Evolutionary conservation across 129 eudicot species (phyloP), one percentile per base, ranked within the genome.

Genomic region (Mikania micrantha): DNA sequence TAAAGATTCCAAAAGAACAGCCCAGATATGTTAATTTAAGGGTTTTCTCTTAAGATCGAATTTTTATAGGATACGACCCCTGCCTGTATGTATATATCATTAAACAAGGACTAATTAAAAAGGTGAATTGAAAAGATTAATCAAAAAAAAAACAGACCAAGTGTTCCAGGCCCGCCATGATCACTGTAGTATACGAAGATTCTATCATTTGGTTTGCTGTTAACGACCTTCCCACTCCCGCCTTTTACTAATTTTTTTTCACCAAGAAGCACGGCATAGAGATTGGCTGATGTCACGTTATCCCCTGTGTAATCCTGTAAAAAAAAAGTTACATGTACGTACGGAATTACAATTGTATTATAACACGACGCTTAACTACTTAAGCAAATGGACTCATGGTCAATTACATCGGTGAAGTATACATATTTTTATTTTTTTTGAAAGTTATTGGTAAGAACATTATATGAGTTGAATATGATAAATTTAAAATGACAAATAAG

Each of bases 121-220:
- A 32, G 4, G 21, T 35, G 7, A 64, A 27, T 3, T 3, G 42
- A 53, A 21, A 75, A 4, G 7, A 58, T 6, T 8, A 57, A 49
- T 31, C 9, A n/a, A 34, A 29, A 59, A 16, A 77, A 75, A 60
- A 74, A 90, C 97, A 54, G 76, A 90, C 97, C 97, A 32, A 91
- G 94, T 50, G 84, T 82, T 61, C 97, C 97, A 1, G 97, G 96
- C 25, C 97, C 97, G 1, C 97, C 97, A 84, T 91, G 97, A 69
- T 91, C 96, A 1, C 83, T 54, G 80, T 91, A 91, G 71, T 81
- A 91, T 12, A 91, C 6, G 35, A 91, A 91, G 61, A 91, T 88
- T 72, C 96, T 79, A 69, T 91, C 97, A 21, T 81, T 74, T 5
- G 96, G 87, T 65, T 82, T 82, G 54, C 93, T 88, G 36, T 81